A percentile compares a stretch with the other conserved stretches of the same genome.
phyloP scores from a whole-genome alignment of 2,329 filamentous ascomycete species.

The Clonostachys rhizophaga region DNA sequence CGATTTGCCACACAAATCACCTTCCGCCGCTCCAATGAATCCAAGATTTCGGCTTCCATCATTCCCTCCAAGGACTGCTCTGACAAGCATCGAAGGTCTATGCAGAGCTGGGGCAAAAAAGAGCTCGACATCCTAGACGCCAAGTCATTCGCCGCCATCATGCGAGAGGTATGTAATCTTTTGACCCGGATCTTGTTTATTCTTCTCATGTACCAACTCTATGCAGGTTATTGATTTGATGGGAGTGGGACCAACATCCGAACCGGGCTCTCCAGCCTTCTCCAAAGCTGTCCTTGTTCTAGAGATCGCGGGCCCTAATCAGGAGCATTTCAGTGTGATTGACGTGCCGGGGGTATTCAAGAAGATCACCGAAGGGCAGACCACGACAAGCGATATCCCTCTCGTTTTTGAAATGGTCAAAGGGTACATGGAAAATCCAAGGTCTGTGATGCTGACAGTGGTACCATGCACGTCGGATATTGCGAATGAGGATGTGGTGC shows the following conservation, averaged over 20 bases:
- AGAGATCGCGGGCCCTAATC: conserved; percentile 35
- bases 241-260: conserved; percentile 2
- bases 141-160: too few relatives aligned
- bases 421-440: conserved; percentile 34
- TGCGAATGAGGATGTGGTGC: conserved; percentile 34
- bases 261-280: conserved; percentile 22
- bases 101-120: too few relatives aligned
- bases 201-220: neutral
- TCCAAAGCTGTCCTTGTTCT: conserved; percentile 35
- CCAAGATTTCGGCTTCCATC: too few relatives aligned
- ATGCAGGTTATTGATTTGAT: conserved; percentile 5
- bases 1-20: too few relatives aligned
- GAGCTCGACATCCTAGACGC: too few relatives aligned
- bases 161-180: too few relatives aligned
- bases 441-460: conserved; percentile 46
- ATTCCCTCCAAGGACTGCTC: too few relatives aligned
- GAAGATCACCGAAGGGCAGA: conserved; percentile 25
- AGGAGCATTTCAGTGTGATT: conserved; percentile 44
- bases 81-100: too few relatives aligned
- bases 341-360: conserved; percentile 49
- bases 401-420: conserved; percentile 42
- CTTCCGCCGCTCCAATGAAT: too few relatives aligned
- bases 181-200: conserved; percentile 2
- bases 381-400: conserved; percentile 34
- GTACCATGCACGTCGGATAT: conserved; percentile 32